A percentile compares a stretch with the other conserved stretches of the same genome.
Conservation (phyloP, 306 rosid species). For the Vigna nakashimae region DNA sequence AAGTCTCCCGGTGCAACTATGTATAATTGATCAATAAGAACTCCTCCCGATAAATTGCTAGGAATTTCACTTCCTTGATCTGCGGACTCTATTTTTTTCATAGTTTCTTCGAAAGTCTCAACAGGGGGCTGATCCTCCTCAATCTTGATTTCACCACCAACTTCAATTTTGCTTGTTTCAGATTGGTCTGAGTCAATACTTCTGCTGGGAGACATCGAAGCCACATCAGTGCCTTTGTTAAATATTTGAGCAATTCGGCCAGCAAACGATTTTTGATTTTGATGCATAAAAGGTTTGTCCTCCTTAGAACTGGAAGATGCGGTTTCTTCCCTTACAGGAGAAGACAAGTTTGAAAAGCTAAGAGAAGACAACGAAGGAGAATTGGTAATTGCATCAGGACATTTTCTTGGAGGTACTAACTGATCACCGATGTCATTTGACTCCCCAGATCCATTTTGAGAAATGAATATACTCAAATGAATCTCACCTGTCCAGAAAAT, state of each 20-base stretch:
- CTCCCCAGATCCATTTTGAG: constrained; percentile 51
- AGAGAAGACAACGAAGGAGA: constrained; percentile 42
- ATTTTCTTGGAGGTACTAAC: constrained; percentile 23
- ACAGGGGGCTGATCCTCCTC: constrained; percentile 74
- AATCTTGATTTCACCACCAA: constrained; percentile 47
- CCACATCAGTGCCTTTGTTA: constrained; percentile 58
- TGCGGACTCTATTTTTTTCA: constrained; percentile 61
- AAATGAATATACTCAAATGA: constrained; percentile 62
- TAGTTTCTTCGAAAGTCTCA: constrained; percentile 68
- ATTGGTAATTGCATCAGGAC: constrained; percentile 24
- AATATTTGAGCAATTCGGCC: constrained; percentile 80
- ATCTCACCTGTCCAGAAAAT: constrained; percentile 68
- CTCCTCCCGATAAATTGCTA: constrained; percentile 81
- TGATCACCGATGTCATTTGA: constrained; percentile 45
- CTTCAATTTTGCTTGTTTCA: constrained; percentile 56
- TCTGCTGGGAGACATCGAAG: constrained; percentile 50
- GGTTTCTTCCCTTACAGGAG: constrained; percentile 70
- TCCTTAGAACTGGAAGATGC: constrained; percentile 56
- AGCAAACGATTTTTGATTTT: constrained; percentile 82
- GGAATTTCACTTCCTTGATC: constrained; percentile 80
- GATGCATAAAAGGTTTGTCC: constrained; percentile 63
- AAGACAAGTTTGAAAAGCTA: constrained; percentile 50
- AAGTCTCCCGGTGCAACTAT: constrained; percentile 69
- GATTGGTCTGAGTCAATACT: constrained; percentile 60
- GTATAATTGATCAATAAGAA: constrained; percentile 81